Evolutionary conservation across 306 rosid species (phyloP).

Genomic region (Begonia peltatifolia): DNA sequence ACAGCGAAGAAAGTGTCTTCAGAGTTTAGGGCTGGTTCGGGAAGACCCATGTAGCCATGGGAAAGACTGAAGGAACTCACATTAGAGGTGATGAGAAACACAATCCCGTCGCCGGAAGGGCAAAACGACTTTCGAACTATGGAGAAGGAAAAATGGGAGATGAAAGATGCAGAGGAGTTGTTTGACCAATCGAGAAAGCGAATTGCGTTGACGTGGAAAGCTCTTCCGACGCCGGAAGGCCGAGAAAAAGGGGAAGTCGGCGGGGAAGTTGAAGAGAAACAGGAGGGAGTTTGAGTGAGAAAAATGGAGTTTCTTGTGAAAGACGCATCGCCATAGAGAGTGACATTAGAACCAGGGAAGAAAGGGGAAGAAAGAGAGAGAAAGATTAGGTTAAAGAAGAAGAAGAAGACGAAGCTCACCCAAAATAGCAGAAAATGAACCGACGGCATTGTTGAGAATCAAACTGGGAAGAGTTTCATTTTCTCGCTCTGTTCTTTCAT

Average conservation of each 20-base stretch:
- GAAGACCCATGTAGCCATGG: slow-evolving; percentile 52
- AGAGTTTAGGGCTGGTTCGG: slow-evolving; percentile 7
- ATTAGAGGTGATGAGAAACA: slow-evolving; percentile 41
- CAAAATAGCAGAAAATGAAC: slow-evolving; percentile 6
- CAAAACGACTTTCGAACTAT: slow-evolving; percentile 39
- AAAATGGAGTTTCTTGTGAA: slow-evolving; percentile 30
- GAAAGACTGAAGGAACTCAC: slow-evolving; percentile 22
- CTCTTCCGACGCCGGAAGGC: slow-evolving; percentile 41
- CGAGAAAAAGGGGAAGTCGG: slow-evolving; percentile 14
- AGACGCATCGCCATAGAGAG: slow-evolving; percentile 65
- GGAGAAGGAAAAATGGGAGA: slow-evolving; percentile 52
- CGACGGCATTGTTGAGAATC: slow-evolving; percentile 16
- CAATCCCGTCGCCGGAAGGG: slow-evolving; percentile 47
- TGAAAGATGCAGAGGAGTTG: slow-evolving; percentile 52
- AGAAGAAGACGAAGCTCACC: slow-evolving; percentile 14
- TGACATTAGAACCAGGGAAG: slow-evolving; percentile 29
- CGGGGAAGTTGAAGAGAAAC: slow-evolving; percentile 18
- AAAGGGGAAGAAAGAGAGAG: slow-evolving; percentile 16
- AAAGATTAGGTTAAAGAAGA: slow-evolving; percentile 12
- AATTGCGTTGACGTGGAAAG: slow-evolving; percentile 46
- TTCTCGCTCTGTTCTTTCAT: too few species aligned
- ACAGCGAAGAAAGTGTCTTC: slow-evolving; percentile 51
- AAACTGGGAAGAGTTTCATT: neutral
- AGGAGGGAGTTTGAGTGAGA: slow-evolving; percentile 44
- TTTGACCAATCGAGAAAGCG: slow-evolving; percentile 52